Base-by-base conservation (phyloP, 2,329 filamentous ascomycete species). In the Colletotrichum sp. region DNA sequence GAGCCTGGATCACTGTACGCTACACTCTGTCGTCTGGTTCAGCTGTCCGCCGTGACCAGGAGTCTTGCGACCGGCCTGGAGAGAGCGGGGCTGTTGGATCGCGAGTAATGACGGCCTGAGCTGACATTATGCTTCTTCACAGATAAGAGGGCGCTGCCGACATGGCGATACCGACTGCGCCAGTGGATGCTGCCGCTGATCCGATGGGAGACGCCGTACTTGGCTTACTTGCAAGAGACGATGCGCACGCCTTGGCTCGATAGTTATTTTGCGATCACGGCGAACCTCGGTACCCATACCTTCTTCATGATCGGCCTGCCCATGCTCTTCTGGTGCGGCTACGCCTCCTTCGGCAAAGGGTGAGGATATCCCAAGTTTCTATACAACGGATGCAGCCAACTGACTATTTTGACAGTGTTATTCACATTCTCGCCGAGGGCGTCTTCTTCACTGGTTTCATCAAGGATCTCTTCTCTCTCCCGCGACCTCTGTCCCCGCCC, bases 291-390 rank as follows among this genome's bases (percentile, higher is more conserved):
- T 79, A 99, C 97, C 1, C 97, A 99, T 86, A 99, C 97, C 1
- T 99, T 98, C 88, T 99, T 98, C 89, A 99, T 99, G 96, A 91
- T 98, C 79, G 94, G 95, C 74, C 87, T 99, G 81, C 97, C 97
- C 7, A 95, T 99, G 78, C 91, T 98, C 80, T 99, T 99, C 87
- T 99, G 97, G 97, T 98, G 95, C 81, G 96, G 96, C 70, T 94
- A 96, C 85, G 93, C 94, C 59, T 93, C 91, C 78, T 91, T 98
- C 79, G 97, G 95, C 71, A 94, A 97, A 87, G 96, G 94, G 95
- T 98, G 92, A 80, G 93, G 89, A 70, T n/a, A 16, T 8, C 16
- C 21, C 12, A n/a, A 36, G 67, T 10, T 67, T 28, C 18, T 6
- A 18, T 15, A 34, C 10, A 32, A 26, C 13, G 39, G 7, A 48